Conservation (phyloP, 1,284 basidiomycete genomes). For the Tremellales sp. region DNA sequence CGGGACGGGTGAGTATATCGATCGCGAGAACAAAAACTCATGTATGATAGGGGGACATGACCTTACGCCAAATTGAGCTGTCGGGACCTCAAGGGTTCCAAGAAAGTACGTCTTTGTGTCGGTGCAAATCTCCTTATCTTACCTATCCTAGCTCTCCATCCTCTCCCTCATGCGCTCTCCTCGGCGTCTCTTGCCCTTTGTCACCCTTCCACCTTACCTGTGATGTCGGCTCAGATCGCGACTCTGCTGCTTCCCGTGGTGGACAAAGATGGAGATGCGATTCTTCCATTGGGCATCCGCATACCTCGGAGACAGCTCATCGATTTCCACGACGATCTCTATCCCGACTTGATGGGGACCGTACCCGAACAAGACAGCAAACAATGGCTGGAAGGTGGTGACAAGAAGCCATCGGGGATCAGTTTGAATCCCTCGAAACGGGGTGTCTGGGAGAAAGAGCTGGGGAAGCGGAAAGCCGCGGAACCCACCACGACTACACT, state of each 20-base stretch:
- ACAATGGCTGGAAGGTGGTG: slow-evolving; percentile 44
- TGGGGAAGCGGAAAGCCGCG: slow-evolving; percentile 1
- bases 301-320: slow-evolving; percentile 50
- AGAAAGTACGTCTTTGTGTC: too few relatives aligned
- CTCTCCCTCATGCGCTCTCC: slow-evolving; percentile 36
- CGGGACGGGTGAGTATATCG: too few relatives aligned
- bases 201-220: slow-evolving; percentile 38
- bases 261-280: slow-evolving; percentile 43
- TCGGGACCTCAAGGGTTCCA: slow-evolving; percentile 40
- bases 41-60: slow-evolving; percentile 46
- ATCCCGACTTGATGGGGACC: slow-evolving; percentile 39
- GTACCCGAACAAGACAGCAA: slow-evolving; percentile 40
- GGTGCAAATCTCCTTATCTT: too few relatives aligned
- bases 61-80: slow-evolving; percentile 48
- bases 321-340: slow-evolving; percentile 51
- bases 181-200: slow-evolving; percentile 40
- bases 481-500: background rate
- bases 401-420: slow-evolving; percentile 29
- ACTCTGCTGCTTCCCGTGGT: slow-evolving; percentile 41
- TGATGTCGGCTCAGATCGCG: slow-evolving; percentile 51
- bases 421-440: slow-evolving; percentile 36
- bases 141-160: too few relatives aligned
- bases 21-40: background rate
- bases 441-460: slow-evolving; percentile 27
- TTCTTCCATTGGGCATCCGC: slow-evolving; percentile 45